Evolutionary conservation across 2,329 filamentous ascomycete species (phyloP), one percentile per base, ranked within the genome.

Genomic region (Calycina herbarum): DNA sequence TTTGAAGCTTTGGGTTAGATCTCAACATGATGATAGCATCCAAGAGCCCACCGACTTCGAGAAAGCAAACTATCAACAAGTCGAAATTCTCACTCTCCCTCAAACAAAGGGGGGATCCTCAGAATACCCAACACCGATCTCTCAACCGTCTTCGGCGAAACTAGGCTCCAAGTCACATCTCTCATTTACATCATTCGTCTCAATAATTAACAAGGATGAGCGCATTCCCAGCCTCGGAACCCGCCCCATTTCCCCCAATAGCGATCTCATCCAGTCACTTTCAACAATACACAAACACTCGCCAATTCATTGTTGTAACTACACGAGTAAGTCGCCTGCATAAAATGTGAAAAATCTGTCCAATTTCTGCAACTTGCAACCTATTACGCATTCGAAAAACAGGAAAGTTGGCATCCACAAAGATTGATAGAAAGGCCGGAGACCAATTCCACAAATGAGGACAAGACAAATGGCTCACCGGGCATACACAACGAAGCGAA

Each of bases 141-240:
- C 10, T 51, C 45, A 24, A 51, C n/a, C n/a, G 8, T 51, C 20
- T 15, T 11, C 45, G 45, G 45, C 35, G 20, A 27, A 51, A 51
- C 20, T 24, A 24, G n/a, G 17, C n/a, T 51, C 45, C 45, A 51
- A 38, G 45, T 51, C 8, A 51, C 45, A 24, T 51, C 10, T 6
- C 45, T 51, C 45, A 51, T 51, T 51, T 24, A 24, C n/a, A 51
- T 51, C 45, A 51, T 51, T 51, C 45, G n/a, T 51, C 45, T 51
- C 45, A 51, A 51, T 24, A 51, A 51, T 51, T 6, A 51, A 13
- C 45, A 51, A 51, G 45, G 45, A 51, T 51, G n/a, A 51, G 20
- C 45, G n/a, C 45, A 51, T 51, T 24, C n/a, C 45, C n/a, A 51
- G 45, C 45, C 3, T 24, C 45, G 20, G 45, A 51, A 24, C 45